Percentiles rank a stretch among this genome's conserved stretches.
Conservation (phyloP, 2,329 filamentous ascomycete species). For the Talaromyces sp. region DNA sequence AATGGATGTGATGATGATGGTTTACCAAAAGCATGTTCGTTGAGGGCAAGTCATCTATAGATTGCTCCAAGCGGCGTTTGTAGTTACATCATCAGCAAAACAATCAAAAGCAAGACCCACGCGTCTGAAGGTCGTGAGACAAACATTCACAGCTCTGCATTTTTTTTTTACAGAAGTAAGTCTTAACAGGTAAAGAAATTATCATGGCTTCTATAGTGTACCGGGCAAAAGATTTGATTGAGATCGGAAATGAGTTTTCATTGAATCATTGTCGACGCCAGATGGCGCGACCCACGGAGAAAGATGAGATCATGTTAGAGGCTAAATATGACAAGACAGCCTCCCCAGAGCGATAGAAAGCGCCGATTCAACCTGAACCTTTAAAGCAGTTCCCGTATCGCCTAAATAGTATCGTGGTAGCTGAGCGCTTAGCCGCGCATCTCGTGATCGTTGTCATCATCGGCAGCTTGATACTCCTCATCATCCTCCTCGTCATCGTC, state of each 20-base stretch:
- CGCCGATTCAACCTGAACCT: conserved; percentile 19
- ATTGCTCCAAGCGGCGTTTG: too few relatives aligned
- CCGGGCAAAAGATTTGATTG: background rate
- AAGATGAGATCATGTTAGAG: conserved; percentile 7
- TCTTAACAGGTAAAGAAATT: too few relatives aligned
- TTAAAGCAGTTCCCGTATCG: conserved; percentile 21
- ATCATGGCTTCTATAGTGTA: too few relatives aligned
- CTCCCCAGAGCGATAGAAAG: conserved; percentile 14
- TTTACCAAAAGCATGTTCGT: too few relatives aligned
- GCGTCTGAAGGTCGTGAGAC: too few relatives aligned
- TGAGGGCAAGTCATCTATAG: too few relatives aligned
- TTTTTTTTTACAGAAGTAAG: too few relatives aligned
- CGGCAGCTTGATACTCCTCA: conserved; percentile 30
- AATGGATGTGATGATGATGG: too few relatives aligned
- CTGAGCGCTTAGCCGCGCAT: conserved; percentile 41
- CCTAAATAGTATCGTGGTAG: conserved; percentile 16
- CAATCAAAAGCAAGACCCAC: background rate
- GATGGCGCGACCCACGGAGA: conserved; percentile 2
- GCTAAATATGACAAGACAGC: conserved; percentile 6
- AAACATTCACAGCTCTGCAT: too few relatives aligned
- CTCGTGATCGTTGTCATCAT: conserved; percentile 32
- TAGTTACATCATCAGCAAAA: too few relatives aligned
- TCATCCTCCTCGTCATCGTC: conserved; percentile 62
- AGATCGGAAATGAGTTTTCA: conserved; percentile 12
- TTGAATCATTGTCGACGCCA: conserved; percentile 23